Percentiles rank a stretch among this genome's conserved stretches.
phyloP scores from a whole-genome alignment of 2,329 filamentous ascomycete genomes.

The Arthrobotrys pseudoclavata region DNA sequence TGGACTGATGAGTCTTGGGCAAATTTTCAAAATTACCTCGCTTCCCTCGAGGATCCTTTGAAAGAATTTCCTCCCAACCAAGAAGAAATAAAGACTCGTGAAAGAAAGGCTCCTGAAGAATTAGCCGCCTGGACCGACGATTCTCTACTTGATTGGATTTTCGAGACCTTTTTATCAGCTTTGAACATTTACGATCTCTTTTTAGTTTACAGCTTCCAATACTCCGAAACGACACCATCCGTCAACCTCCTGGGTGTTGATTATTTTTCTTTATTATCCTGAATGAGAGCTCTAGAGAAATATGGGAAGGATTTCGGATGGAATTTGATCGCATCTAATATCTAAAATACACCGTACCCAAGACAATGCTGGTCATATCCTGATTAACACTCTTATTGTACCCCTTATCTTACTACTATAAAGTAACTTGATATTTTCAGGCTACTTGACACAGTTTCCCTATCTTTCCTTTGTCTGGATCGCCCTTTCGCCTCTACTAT shows the following conservation, averaged over 20 bases:
- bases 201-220: background rate
- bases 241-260: background rate
- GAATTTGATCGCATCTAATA: background rate
- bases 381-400: slow-evolving; percentile 12
- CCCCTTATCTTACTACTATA: background rate
- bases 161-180: background rate
- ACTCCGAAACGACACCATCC: background rate
- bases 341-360: slow-evolving; percentile 24
- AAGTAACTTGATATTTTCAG: slow-evolving; percentile 6
- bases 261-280: background rate
- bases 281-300: slow-evolving; percentile 10
- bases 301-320: background rate
- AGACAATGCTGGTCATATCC: slow-evolving; percentile 52
- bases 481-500: slow-evolving; percentile 3
- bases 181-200: background rate
- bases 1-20: background rate
- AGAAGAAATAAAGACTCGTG: background rate
- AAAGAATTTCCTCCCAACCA: background rate
- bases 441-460: slow-evolving; percentile 11
- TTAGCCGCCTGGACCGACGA: background rate
- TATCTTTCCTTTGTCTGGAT: slow-evolving; percentile 54
- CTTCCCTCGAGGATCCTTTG: background rate
- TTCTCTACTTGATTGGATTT: background rate
- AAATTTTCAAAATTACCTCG: background rate
- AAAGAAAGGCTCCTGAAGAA: background rate